Base-by-base conservation (phyloP, 257 asterid genomes). In the Dorcoceras hygrometricum region DNA sequence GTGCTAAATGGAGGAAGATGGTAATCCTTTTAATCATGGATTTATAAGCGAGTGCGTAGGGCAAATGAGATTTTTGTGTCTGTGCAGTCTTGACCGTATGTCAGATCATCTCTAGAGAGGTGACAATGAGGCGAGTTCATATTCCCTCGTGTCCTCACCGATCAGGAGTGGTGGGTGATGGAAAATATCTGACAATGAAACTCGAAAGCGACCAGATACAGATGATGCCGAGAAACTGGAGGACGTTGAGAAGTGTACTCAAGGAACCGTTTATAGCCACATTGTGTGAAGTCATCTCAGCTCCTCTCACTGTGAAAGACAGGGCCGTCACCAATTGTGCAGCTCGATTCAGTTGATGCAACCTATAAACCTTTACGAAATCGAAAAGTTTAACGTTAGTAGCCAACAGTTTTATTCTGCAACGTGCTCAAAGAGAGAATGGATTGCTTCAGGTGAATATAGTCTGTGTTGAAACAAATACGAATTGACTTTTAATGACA, bases 341-440 rank as follows among this genome's bases (percentile, higher is more conserved):
- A 19, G 97, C 97, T 71, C 98, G 76, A 53, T 93, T 89, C 86
- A 93, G 88, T 81, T 93, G 97, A 85, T 93, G 98, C 70, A 93
- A 70, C 84, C 98, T 82, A 63, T 93, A 93, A 57, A 93, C 92
- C 97, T 88, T 77, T 65, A 70, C 58, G 62, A 23, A 9, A 8
- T 20, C 28, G 34, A 59, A 71, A 67, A 28, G 12, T 4, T n/a
- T n/a, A n/a, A 5, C 5, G 14, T 67, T 11, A 78, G 60, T 43
- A 36, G 31, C 46, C 69, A 54, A 32, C 53, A 43, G 23, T 26
- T 53, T 28, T 20, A n/a, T 7, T 46, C 24, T 71, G 5, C 16
- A 31, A 28, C 59, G 18, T 32, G 39, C 6, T 22, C 8, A 22
- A 29, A 59, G 8, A 36, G 14, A 19, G 60, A 14, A 63, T 54